Base-by-base conservation (phyloP, 2,329 filamentous ascomycete species). In the Didymella arachidicola region DNA sequence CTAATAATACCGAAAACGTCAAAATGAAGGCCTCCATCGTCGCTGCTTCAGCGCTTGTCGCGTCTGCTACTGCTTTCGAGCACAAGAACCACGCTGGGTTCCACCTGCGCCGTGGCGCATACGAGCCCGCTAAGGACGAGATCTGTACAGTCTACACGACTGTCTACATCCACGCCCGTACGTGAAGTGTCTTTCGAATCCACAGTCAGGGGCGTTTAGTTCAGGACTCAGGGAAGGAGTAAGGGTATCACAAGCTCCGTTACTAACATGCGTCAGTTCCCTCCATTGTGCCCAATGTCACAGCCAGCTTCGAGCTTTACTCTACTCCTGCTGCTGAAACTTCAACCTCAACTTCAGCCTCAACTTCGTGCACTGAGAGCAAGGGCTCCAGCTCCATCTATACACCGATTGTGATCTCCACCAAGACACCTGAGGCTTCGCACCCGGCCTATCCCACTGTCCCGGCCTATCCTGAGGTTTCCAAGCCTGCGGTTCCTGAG, bases 121-220 rank as follows among this genome's bases (percentile, higher is more conserved):
- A 71, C 75, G 72, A 64, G 14, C 65, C 66, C 48, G 53, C 36
- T 26, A 65, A 82, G 63, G 77, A 79, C 53, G 92, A 89, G 76
- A 84, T 84, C 62, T 94, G 90, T 85, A 89, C 84, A 65, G 92
- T 90, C 76, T 86, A 89, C 81, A 89, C 87, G 79, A 85, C 85
- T 77, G 71, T 75, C 53, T 75, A 75, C 53, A 70, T 73, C 36
- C 67, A 68, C 27, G 67, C 67, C 43, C 80, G 89, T 91, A 72
- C 68, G 80, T 80, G 19, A 19, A 48, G 34, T 47, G 6, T 46
- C 36, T 48, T 12, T 19, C 8, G 19, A 7, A 27, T 16, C 16
- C 34, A 18, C 38, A 30, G n/a, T 10, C 45, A 27, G 14, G 16
- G 6, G 14, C 14, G 32, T 18, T 26, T 16, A 19, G 11, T 30